Base-by-base conservation (phyloP, 1,284 basidiomycete species). In the Neonothopanus nambi region DNA sequence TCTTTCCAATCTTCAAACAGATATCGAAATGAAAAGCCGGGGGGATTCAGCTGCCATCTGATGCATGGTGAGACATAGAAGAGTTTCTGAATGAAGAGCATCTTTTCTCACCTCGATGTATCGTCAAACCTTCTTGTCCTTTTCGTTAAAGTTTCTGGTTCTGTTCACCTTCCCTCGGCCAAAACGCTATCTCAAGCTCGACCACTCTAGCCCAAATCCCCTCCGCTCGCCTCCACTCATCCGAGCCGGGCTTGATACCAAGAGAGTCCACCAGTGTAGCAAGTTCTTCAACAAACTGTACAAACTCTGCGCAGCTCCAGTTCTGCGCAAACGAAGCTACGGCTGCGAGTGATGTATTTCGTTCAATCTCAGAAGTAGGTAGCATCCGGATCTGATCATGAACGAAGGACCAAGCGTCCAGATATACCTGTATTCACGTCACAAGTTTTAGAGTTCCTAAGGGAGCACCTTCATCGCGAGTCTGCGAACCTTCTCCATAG, bases 291-390 rank as follows among this genome's bases (percentile, higher is more conserved):
- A 90, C 87, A 60, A 90, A 90, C 3, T 63, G 63, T 13, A 72
- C 71, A 63, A 89, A 90, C 52, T 83, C 84, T 0, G 72, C 66
- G 49, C 74, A 79, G 15, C 83, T 87, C 88, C 88, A 91, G 63
- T 82, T 87, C 17, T 73, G 66, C n/a, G 81, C 78, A 35, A 89
- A 78, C 17, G 74, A 67, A 5, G 63, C 56, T n/a, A 84, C 63
- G 0, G 82, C 80, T 17, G 59, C 20, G 44, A 57, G 35, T 37
- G 51, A 45, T 47, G 58, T 5, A 24, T 50, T 28, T 24, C 58
- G 13, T 47, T 54, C 43, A 36, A 57, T 17, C 11, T 50, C 18
- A 42, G 23, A 30, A 20, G 5, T 1, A 12, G 41, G 12, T n/a
- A 33, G 18, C 39, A 52, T 11, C 4, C 52, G 45, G 21, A 69